Evolutionary conservation across 2,329 filamentous ascomycete genomes (phyloP).

Genomic region (Phaeosphaeriaceae sp.): DNA sequence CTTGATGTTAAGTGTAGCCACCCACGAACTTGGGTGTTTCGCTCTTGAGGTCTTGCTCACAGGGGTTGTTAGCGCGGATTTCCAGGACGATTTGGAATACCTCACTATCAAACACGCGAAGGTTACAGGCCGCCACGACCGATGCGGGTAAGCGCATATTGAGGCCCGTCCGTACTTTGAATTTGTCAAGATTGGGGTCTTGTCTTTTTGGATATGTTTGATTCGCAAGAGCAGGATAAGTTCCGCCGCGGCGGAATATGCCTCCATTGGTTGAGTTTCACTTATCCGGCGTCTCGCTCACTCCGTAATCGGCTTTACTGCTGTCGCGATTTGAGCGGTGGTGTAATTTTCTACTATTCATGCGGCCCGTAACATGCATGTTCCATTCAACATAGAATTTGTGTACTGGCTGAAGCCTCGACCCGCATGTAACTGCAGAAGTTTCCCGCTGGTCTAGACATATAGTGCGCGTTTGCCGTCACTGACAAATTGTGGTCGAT

Average conservation of each 20-base stretch:
- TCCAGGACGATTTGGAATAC: constrained; percentile 39
- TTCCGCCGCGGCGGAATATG: not conserved
- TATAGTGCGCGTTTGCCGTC: constrained; percentile 1
- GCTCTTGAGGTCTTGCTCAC: not conserved
- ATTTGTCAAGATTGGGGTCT: constrained; percentile 26
- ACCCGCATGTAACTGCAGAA: not conserved
- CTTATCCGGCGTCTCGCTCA: constrained; percentile 2
- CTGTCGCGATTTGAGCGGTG: not conserved
- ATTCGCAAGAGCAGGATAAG: too few relatives aligned
- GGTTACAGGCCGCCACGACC: constrained; percentile 7
- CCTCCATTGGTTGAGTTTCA: constrained; percentile 14
- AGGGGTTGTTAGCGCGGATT: constrained; percentile 24
- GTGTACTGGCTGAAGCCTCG: not conserved
- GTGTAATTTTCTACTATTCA: constrained; percentile 4
- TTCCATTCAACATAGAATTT: constrained; percentile 1
- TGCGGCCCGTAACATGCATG: constrained; percentile 6
- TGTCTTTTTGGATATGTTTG: not conserved
- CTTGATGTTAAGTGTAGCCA: not conserved
- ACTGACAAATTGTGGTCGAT: constrained; percentile 33
- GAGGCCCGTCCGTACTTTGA: constrained; percentile 1
- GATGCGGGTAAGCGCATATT: constrained; percentile 3
- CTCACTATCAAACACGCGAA: constrained; percentile 17
- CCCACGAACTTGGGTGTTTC: not conserved
- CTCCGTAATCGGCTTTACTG: not conserved
- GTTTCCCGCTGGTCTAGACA: constrained; percentile 3